Evolutionary conservation across 768 basidiomycete species (phyloP).

Genomic region (Favolaschia claudopus): DNA sequence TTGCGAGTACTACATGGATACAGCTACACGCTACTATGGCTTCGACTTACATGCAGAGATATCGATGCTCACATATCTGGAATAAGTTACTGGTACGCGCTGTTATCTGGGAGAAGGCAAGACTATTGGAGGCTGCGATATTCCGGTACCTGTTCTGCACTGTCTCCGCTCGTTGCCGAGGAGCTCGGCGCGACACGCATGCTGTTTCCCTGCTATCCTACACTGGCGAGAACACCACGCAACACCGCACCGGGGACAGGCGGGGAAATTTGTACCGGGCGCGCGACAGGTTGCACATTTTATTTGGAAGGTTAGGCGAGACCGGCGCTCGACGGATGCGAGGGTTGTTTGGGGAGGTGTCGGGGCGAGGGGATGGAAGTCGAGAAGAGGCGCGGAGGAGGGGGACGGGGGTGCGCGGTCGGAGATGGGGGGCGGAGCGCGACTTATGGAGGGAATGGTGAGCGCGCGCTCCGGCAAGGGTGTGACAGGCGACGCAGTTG

Average conservation of each 20-base stretch:
- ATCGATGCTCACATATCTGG: too few relatives aligned
- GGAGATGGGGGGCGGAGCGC: constrained; percentile 42
- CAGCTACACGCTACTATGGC: too few relatives aligned
- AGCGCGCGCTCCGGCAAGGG: constrained; percentile 29
- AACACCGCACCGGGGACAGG: constrained; percentile 43
- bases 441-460: constrained; percentile 45
- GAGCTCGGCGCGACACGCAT: too few relatives aligned
- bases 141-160: too few relatives aligned
- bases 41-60: too few relatives aligned
- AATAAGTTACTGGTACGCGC: too few relatives aligned
- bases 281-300: constrained; percentile 43
- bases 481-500: constrained; percentile 7
- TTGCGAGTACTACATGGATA: too few relatives aligned
- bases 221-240: constrained; percentile 25
- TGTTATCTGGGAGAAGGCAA: too few relatives aligned
- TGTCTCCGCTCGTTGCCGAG: too few relatives aligned
- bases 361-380: constrained; percentile 5
- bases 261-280: constrained; percentile 46
- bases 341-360: constrained; percentile 34
- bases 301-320: constrained; percentile 34
- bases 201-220: too few relatives aligned
- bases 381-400: constrained; percentile 28
- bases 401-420: constrained; percentile 23
- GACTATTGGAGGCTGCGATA: too few relatives aligned
- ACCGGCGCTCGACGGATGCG: constrained; percentile 40